These are phyloP conservation scores for Fusarium armeniacum DNA, from an alignment of 2,329 filamentous ascomycete species.

Conservation along the genomic window DNA sequence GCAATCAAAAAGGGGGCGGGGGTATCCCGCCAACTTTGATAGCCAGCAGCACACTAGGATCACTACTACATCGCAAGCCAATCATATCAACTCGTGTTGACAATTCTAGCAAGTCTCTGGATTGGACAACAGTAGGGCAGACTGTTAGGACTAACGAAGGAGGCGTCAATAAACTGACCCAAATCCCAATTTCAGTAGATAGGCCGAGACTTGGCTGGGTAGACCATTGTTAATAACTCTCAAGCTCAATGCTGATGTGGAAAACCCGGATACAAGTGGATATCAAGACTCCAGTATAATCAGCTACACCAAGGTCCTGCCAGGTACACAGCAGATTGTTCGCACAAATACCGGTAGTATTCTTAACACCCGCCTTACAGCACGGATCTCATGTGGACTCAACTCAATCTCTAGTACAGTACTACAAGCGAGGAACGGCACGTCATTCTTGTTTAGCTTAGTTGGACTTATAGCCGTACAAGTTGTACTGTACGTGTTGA, in stretches of 20 bases:
- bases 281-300: conserved; percentile 13
- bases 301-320: not conserved
- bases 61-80: conserved; percentile 8
- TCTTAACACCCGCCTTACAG: conserved; percentile 23
- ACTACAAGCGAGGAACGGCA: conserved; percentile 34
- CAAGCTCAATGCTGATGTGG: not conserved
- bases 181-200: not conserved
- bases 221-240: not conserved
- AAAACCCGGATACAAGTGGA: conserved; percentile 10
- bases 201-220: not conserved
- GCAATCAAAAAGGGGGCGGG: conserved; percentile 34
- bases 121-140: conserved; percentile 20
- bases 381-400: conserved; percentile 30
- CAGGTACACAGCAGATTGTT: not conserved
- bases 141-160: conserved; percentile 18
- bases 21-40: conserved; percentile 11
- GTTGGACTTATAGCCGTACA: conserved; percentile 11
- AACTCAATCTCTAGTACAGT: conserved; percentile 29
- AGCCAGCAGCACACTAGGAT: not conserved
- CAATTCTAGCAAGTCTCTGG: conserved; percentile 28
- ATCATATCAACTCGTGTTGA: conserved; percentile 18
- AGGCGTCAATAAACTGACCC: conserved; percentile 14
- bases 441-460: conserved; percentile 18
- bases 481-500: conserved; percentile 19
- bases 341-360: conserved; percentile 1